phyloP scores from a whole-genome alignment of 1,284 basidiomycete species.

The Cerioporus squamosus region DNA sequence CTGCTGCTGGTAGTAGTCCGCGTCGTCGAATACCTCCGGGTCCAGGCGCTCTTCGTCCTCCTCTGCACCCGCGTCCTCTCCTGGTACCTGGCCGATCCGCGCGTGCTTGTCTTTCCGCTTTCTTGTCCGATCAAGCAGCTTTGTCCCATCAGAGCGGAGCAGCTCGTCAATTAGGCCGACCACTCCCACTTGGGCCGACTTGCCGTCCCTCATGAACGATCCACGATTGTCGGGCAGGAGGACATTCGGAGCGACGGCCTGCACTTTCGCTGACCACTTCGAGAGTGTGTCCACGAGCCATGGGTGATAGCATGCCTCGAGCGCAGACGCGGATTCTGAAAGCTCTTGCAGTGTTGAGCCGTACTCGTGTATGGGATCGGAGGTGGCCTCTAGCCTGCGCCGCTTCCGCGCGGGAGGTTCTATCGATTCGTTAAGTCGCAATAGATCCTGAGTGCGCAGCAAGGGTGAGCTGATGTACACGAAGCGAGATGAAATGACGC shows the following conservation, averaged over 20 bases:
- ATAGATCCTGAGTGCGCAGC: conserved; percentile 10
- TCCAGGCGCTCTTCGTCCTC: conserved; percentile 37
- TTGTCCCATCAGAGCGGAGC: conserved; percentile 53
- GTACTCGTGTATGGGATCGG: conserved; percentile 36
- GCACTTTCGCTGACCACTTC: conserved; percentile 95
- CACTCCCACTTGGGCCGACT: conserved; percentile 43
- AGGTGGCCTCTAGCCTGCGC: conserved; percentile 45
- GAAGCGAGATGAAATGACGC: conserved; percentile 18
- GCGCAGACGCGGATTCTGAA: conserved; percentile 39
- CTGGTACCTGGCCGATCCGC: conserved; percentile 43
- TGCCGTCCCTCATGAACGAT: conserved; percentile 59
- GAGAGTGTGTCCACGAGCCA: conserved; percentile 75
- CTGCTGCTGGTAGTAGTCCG: conserved; percentile 90
- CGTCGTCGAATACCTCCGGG: conserved; percentile 82
- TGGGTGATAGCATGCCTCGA: conserved; percentile 71
- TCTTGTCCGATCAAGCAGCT: conserved; percentile 63
- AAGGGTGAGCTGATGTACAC: neutral
- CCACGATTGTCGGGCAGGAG: conserved; percentile 73
- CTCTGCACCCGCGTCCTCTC: conserved; percentile 21
- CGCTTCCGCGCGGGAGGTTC: conserved; percentile 63
- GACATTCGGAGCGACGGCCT: conserved; percentile 81
- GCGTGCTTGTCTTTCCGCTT: conserved; percentile 49
- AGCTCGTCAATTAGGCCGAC: conserved; percentile 77
- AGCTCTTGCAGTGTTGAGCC: conserved; percentile 43
- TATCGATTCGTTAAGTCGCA: conserved; percentile 48